Percentiles rank a stretch among this genome's conserved stretches.
These are phyloP conservation scores for Medicago lupulina DNA, from an alignment of 306 rosid genomes.

Conservation along the genomic window DNA sequence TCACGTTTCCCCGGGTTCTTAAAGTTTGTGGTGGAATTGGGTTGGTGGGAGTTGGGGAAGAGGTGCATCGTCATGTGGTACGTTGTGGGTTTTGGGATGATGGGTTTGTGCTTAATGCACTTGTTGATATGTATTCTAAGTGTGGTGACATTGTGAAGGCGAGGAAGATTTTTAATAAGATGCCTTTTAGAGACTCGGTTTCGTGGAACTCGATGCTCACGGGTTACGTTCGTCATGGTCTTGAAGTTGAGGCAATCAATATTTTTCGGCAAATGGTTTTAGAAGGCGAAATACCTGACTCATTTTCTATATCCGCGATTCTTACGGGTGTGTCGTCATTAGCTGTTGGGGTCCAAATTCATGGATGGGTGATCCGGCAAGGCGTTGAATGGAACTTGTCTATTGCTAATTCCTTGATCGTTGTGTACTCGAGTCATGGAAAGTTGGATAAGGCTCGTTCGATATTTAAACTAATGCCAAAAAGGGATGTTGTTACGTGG, in stretches of 20 bases:
- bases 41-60: constrained; percentile 76
- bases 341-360: constrained; percentile 63
- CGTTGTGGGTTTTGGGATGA: constrained; percentile 66
- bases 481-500: constrained; percentile 85
- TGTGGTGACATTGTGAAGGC: constrained; percentile 94
- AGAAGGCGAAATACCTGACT: constrained; percentile 66
- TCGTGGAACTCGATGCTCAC: constrained; percentile 92
- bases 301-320: constrained; percentile 63
- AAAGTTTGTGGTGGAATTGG: constrained; percentile 88
- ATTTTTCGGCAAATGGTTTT: constrained; percentile 61
- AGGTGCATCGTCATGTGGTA: constrained; percentile 69
- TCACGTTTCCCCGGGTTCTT: constrained; percentile 80
- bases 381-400: constrained; percentile 74
- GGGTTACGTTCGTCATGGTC: constrained; percentile 71
- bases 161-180: constrained; percentile 62
- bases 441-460: constrained; percentile 58
- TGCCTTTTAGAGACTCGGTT: constrained; percentile 61
- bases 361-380: constrained; percentile 74
- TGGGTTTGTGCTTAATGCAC: constrained; percentile 78
- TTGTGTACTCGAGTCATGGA: constrained; percentile 65
- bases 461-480: constrained; percentile 73
- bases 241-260: constrained; percentile 60
- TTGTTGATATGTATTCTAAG: constrained; percentile 86
- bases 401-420: constrained; percentile 70
- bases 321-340: constrained; percentile 52